Percentiles rank a stretch among this genome's conserved stretches.
Conservation (phyloP, 2,329 filamentous ascomycete species). For the Pseudomassariella vexata region DNA sequence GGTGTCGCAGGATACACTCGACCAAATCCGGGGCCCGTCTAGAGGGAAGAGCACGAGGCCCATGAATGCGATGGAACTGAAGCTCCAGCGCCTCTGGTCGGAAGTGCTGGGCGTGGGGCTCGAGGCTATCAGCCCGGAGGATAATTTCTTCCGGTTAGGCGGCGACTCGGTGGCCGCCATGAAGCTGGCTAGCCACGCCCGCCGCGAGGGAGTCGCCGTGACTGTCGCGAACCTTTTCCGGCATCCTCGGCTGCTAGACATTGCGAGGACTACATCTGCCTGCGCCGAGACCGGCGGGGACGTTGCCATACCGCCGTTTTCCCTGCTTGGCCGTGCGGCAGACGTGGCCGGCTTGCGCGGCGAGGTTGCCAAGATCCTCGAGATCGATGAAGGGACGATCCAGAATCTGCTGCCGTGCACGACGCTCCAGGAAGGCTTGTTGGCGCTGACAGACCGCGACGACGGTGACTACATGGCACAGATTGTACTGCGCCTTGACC, state of each 20-base stretch:
- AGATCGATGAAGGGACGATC: too few relatives aligned
- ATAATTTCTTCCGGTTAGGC: conserved; percentile 25
- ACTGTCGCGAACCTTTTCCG: conserved; percentile 6
- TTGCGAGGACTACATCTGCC: neutral
- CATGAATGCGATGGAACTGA: conserved; percentile 3
- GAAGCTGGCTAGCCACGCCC: conserved; percentile 32
- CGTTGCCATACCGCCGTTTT: neutral
- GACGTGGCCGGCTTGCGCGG: too few relatives aligned
- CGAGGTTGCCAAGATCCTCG: too few relatives aligned
- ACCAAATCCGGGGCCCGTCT: too few relatives aligned
- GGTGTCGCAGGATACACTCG: too few relatives aligned
- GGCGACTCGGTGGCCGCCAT: conserved; percentile 27
- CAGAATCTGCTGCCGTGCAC: conserved; percentile 1
- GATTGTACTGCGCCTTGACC: neutral
- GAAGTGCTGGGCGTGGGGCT: conserved; percentile 1
- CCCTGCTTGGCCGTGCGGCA: too few relatives aligned
- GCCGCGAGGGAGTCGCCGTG: conserved; percentile 2
- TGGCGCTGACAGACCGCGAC: conserved; percentile 1
- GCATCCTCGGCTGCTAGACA: conserved; percentile 4
- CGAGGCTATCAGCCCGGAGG: conserved; percentile 2
- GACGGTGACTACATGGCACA: conserved; percentile 2
- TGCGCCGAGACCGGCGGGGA: neutral
- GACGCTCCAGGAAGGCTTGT: conserved; percentile 1
- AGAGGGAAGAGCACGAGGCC: too few relatives aligned
- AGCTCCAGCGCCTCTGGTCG: conserved; percentile 1